A percentile compares a stretch with the other conserved stretches of the same genome.
Evolutionary conservation across 257 asterid genomes (phyloP).

Genomic region (Galeopsis tetrahit): DNA sequence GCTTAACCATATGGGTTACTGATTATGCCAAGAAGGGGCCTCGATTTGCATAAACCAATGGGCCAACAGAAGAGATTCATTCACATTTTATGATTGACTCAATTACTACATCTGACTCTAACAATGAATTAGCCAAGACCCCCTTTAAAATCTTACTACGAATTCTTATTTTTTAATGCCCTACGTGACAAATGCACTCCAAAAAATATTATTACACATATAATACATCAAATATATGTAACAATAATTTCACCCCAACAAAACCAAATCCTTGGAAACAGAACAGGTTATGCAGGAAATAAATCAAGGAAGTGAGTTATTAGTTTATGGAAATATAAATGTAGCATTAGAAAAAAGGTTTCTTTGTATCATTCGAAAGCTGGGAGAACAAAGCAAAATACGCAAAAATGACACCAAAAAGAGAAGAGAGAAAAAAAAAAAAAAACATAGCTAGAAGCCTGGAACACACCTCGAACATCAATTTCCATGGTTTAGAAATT

Average conservation of each 20-base stretch:
- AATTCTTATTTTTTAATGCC: background rate
- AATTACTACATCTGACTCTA: background rate
- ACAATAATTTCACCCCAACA: background rate
- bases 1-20: background rate
- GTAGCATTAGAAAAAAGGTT: background rate
- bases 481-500: background rate
- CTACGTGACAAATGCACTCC: background rate
- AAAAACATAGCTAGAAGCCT: background rate
- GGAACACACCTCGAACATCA: background rate
- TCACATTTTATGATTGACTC: background rate
- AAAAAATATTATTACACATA: background rate
- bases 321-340: background rate
- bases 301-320: background rate
- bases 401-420: too few species aligned
- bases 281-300: background rate
- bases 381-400: background rate
- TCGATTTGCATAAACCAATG: background rate
- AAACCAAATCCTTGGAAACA: background rate
- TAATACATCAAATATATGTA: background rate
- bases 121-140: conserved; percentile 1
- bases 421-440: too few species aligned
- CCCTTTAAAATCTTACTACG: background rate
- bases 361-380: background rate
- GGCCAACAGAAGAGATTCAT: background rate
- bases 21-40: background rate